Evolutionary conservation across 371 early-diverging fungal genomes (phyloP), one percentile per base, ranked within the genome.

Genomic region (Coemansia sp.): DNA sequence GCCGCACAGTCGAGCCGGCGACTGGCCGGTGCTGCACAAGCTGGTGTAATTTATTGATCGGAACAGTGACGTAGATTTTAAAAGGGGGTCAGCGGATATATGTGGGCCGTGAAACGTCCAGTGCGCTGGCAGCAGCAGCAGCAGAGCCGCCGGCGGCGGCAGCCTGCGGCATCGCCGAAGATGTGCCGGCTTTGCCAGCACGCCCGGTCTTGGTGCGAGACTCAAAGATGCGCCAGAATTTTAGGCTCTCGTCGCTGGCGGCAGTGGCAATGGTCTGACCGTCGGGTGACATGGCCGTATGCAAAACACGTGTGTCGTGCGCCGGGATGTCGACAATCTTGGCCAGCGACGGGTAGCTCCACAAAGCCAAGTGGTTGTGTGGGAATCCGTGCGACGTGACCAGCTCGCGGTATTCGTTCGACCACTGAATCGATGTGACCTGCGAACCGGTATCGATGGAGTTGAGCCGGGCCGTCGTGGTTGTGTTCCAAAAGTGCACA

Each of bases 401-500:
- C 8, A 99, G 82, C 79, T 99, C 99, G 72, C 87, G 87, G 80
- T 94, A 94, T 51, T 90, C 89, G n/a, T 72, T 80, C 0, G 98
- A 94, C 91, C 95, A 99, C 39, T 86, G 67, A 31, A 99, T 80
- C 3, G 94, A 92, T 5, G 97, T 95, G 8, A 99, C 98, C 77
- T 98, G 99, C 0, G 97, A 94, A 4, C 85, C 90, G 0, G 97
- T 88, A 63, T 93, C 83, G 51, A 97, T 81, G 2, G 87, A 86
- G 44, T 83, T 81, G 12, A 88, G 68, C 24, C 84, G 81, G 0
- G 85, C 81, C 1, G 86, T 87, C 0, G 88, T 90, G 1, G 86
- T 83, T 4, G 90, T 84, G 79, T 99, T 95, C 99, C 99, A 99
- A 58, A 98, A 92, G 72, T 91, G 90, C 44, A 99, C 94, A 18